phyloP scores from a whole-genome alignment of 352 stramenopile species.

The Peronospora destructor region DNA sequence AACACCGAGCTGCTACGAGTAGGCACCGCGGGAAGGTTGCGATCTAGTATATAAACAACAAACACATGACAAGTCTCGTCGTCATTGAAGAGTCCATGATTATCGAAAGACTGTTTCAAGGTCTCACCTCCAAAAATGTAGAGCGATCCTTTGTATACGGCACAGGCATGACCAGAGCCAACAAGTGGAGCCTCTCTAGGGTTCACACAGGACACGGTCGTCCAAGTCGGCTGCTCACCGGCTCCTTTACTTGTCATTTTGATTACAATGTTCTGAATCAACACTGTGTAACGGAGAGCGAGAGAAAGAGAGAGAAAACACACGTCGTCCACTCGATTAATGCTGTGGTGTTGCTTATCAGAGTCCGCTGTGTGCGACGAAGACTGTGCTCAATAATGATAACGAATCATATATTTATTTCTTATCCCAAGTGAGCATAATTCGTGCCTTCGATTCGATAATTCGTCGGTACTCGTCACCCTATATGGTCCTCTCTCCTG shows the following conservation, averaged over 20 bases:
- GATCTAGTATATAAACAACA: conserved; percentile 10
- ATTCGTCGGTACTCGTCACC: too few species aligned
- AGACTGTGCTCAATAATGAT: too few species aligned
- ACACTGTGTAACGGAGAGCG: neutral
- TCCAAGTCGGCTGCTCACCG: conserved; percentile 47
- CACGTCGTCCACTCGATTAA: too few species aligned
- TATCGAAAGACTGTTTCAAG: neutral
- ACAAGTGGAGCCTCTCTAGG: conserved; percentile 73
- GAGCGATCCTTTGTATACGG: conserved; percentile 86
- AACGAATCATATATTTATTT: too few species aligned
- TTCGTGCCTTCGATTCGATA: neutral
- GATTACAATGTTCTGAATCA: neutral
- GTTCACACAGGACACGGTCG: conserved; percentile 69
- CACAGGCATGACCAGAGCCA: conserved; percentile 87
- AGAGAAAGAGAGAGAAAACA: too few species aligned
- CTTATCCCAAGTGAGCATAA: neutral
- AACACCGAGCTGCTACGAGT: conserved; percentile 18
- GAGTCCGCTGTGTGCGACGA: too few species aligned
- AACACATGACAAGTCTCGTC: too few species aligned
- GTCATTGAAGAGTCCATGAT: too few species aligned
- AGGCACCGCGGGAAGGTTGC: conserved; percentile 12
- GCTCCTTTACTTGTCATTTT: conserved; percentile 24
- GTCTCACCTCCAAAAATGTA: conserved; percentile 86
- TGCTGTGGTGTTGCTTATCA: too few species aligned
- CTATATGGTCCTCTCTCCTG: conserved; percentile 5